Conservation (phyloP, 495 filamentous ascomycete species). For the Aspergillus nidulans region DNA sequence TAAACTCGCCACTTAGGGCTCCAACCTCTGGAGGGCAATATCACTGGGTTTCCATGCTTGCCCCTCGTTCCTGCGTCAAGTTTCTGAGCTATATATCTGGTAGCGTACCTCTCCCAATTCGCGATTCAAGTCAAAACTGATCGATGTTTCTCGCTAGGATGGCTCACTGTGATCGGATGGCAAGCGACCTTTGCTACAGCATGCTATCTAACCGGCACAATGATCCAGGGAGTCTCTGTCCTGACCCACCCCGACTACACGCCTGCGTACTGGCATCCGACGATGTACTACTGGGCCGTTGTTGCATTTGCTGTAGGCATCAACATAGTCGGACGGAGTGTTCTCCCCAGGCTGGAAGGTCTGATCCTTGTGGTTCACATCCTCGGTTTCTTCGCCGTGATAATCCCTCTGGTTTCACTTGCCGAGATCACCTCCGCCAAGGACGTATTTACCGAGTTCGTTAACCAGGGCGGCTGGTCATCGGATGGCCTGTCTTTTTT, state of each 20-base stretch:
- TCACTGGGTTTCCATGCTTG: constrained; percentile 51
- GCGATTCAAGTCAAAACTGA: background rate
- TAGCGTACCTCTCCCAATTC: constrained; percentile 3
- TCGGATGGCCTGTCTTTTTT: constrained; percentile 41
- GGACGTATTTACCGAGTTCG: constrained; percentile 45
- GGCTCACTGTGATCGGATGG: constrained; percentile 46
- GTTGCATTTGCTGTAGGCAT: constrained; percentile 33
- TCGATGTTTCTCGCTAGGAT: constrained; percentile 23
- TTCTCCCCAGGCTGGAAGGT: constrained; percentile 42
- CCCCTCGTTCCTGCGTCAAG: constrained; percentile 31
- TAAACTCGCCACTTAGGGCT: no score
- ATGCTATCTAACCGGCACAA: constrained; percentile 36
- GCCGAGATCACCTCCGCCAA: constrained; percentile 36
- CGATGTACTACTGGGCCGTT: constrained; percentile 40
- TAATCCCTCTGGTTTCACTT: constrained; percentile 46
- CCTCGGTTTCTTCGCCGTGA: constrained; percentile 47
- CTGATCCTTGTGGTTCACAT: constrained; percentile 47
- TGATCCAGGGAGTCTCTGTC: constrained; percentile 39
- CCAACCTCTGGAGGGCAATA: constrained; percentile 51
- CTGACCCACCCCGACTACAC: constrained; percentile 34
- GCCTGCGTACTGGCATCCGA: constrained; percentile 36
- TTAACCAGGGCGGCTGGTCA: constrained; percentile 42
- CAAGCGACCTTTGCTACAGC: constrained; percentile 37
- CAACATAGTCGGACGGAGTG: constrained; percentile 37
- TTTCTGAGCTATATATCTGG: constrained; percentile 48